Conservation (phyloP, 805 yeast species). For the Starmerella scarabaei region DNA sequence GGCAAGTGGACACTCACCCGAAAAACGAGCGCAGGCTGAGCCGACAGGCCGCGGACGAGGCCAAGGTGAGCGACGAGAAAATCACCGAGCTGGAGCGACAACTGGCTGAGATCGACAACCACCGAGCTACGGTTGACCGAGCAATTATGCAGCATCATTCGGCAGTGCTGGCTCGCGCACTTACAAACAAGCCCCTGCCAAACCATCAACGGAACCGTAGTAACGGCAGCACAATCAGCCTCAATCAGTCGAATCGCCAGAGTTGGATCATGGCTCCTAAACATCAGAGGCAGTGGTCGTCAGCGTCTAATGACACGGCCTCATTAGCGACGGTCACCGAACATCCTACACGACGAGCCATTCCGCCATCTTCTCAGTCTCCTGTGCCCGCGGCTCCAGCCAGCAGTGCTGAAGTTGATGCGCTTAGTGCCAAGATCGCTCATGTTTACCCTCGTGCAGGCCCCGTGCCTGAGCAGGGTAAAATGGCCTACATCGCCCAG, state of each 20-base stretch:
- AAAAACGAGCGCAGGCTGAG: conserved; percentile 16
- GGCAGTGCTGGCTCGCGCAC: conserved; percentile 18
- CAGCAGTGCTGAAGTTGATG: conserved; percentile 11
- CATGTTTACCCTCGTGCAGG: conserved; percentile 13
- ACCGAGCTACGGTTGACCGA: conserved; percentile 12
- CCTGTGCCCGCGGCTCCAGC: not conserved
- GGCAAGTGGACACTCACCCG: not conserved
- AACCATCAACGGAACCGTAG: conserved; percentile 14
- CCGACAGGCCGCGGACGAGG: conserved; percentile 22
- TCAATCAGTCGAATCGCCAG: conserved; percentile 3
- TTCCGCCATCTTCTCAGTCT: too few species aligned
- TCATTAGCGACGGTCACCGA: conserved; percentile 9
- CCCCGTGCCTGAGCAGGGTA: conserved; percentile 14
- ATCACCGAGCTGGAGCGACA: conserved; percentile 14
- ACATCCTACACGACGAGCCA: not conserved
- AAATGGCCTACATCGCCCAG: conserved; percentile 9
- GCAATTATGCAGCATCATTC: conserved; percentile 19
- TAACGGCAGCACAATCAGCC: conserved; percentile 2
- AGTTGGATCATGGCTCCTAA: conserved; percentile 14
- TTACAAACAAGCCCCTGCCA: conserved; percentile 16
- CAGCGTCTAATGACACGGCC: conserved; percentile 2
- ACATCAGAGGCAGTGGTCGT: conserved; percentile 8
- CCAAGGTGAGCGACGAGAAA: conserved; percentile 10
- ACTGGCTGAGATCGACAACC: conserved; percentile 9
- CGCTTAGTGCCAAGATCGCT: conserved; percentile 9